phyloP scores from a whole-genome alignment of 768 basidiomycete genomes.

The Suillus luteus region DNA sequence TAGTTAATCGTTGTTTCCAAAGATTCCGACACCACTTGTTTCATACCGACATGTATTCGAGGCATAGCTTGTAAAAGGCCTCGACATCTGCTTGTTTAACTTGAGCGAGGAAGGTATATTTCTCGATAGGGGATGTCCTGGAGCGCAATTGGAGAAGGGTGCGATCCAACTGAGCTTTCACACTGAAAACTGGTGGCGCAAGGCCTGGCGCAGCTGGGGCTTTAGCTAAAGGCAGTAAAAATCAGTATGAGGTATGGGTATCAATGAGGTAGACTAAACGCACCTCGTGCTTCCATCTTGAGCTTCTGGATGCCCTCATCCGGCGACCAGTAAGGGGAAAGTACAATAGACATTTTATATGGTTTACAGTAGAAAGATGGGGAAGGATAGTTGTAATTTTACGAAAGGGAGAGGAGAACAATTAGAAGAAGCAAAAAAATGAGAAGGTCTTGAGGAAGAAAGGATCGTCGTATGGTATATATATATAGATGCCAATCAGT shows the following conservation, averaged over 20 bases:
- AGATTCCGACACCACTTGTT: slow-evolving; percentile 10
- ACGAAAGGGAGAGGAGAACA: neutral
- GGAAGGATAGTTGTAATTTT: neutral
- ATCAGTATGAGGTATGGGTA: slow-evolving; percentile 8
- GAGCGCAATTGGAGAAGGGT: slow-evolving; percentile 72
- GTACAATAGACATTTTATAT: slow-evolving; percentile 53
- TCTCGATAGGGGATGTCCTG: slow-evolving; percentile 74
- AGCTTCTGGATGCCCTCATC: slow-evolving; percentile 69
- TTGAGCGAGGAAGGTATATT: slow-evolving; percentile 81
- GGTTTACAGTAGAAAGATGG: neutral
- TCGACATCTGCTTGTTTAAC: slow-evolving; percentile 71
- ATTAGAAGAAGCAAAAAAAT: no score
- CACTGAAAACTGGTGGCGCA: slow-evolving; percentile 59
- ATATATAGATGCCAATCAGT: neutral
- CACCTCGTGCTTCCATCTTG: slow-evolving; percentile 59
- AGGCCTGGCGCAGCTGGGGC: slow-evolving; percentile 53
- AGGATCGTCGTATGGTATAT: neutral
- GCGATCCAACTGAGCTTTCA: slow-evolving; percentile 54
- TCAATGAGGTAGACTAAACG: slow-evolving; percentile 8
- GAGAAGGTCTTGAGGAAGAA: neutral
- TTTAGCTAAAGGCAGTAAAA: slow-evolving; percentile 36
- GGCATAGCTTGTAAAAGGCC: slow-evolving; percentile 79
- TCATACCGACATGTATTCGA: slow-evolving; percentile 67
- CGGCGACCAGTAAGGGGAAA: slow-evolving; percentile 68
- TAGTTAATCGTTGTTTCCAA: slow-evolving; percentile 4